Base-by-base conservation (phyloP, 164 flowering plant species). In the Protea cynaroides region DNA sequence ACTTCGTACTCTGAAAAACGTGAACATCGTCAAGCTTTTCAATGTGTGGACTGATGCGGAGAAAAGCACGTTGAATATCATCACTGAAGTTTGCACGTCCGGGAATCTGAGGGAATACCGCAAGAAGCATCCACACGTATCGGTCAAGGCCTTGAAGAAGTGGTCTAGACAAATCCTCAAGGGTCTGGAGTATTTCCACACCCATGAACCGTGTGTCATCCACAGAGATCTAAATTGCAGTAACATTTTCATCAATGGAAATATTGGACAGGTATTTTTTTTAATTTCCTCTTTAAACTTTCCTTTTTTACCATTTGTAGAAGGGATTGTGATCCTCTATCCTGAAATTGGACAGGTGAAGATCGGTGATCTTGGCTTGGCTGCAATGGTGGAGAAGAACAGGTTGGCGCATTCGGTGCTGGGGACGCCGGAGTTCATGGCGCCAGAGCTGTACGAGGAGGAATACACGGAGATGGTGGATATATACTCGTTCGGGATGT, bases 211-310 rank as follows among this genome's bases (percentile, higher is more conserved):
- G 10, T 54, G 58, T 34, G 12, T 54, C 58, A 54, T 54, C 14
- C 58, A 54, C 58, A 54, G 58, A 54, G 58, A 54, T 24, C 58
- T 54, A 2, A 54, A 54, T 54, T 54, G 93, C 74, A 86, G 91
- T 70, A 89, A 89, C 43, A 72, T 87, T 44, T 86, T 89, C 75
- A 79, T 89, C 80, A 89, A 89, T 72, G 96, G 96, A 29, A 87
- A 89, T 69, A 62, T 74, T 34, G 96, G 96, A 8, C 84, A 82
- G 46, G 46, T 40, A 40, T 40, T 8, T 40, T 29, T 40, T 40
- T 1, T 1, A 40, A 40, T 40, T 40, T 40, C 34, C 46, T 40
- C 4, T 40, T 8, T 12, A 40, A 40, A 40, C 34, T 29, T 40
- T 12, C 46, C 46, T 12, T 40, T 40, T 40, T 40, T 12, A 40